Conservation (phyloP, 2,329 filamentous ascomycete genomes). For the Orbilia oligospora region DNA sequence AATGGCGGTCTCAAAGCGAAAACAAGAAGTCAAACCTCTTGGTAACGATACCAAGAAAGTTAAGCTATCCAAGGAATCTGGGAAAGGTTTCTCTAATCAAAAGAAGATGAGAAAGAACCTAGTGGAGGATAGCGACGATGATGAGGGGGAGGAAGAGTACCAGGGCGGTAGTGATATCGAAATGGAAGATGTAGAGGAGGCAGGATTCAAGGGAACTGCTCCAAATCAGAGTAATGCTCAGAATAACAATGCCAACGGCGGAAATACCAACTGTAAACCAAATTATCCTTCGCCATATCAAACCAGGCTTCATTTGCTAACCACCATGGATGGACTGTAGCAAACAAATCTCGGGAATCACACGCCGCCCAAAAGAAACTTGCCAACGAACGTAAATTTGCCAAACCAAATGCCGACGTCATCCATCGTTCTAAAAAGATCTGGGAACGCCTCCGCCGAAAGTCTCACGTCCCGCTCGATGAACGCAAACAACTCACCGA, state of each 20-base stretch:
- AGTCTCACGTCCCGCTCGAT: slow-evolving; percentile 91
- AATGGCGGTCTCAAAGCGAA: slow-evolving; percentile 54
- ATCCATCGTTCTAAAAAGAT: slow-evolving; percentile 93
- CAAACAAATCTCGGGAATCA: slow-evolving; percentile 83
- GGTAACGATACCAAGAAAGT: slow-evolving; percentile 55
- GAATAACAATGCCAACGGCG: slow-evolving; percentile 67
- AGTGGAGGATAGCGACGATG: slow-evolving; percentile 66
- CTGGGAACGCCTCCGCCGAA: slow-evolving; percentile 92
- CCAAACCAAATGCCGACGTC: slow-evolving; percentile 92
- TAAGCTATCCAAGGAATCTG: slow-evolving; percentile 48
- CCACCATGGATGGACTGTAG: slow-evolving; percentile 10
- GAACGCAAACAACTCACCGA: slow-evolving; percentile 88
- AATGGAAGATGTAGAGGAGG: slow-evolving; percentile 64
- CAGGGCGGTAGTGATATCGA: slow-evolving; percentile 67
- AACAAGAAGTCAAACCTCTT: slow-evolving; percentile 49
- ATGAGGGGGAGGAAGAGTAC: slow-evolving; percentile 66
- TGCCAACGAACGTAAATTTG: slow-evolving; percentile 87
- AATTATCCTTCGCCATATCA: background rate
- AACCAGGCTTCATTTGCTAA: slow-evolving; percentile 14
- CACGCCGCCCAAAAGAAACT: slow-evolving; percentile 94
- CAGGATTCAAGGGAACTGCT: slow-evolving; percentile 65
- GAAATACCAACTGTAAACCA: slow-evolving; percentile 47
- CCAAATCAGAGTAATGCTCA: slow-evolving; percentile 68
- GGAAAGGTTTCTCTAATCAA: slow-evolving; percentile 29
- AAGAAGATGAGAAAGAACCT: slow-evolving; percentile 54